These are phyloP conservation scores for Penicillium robsamsonii DNA, from an alignment of 495 filamentous ascomycete species.

Conservation along the genomic window DNA sequence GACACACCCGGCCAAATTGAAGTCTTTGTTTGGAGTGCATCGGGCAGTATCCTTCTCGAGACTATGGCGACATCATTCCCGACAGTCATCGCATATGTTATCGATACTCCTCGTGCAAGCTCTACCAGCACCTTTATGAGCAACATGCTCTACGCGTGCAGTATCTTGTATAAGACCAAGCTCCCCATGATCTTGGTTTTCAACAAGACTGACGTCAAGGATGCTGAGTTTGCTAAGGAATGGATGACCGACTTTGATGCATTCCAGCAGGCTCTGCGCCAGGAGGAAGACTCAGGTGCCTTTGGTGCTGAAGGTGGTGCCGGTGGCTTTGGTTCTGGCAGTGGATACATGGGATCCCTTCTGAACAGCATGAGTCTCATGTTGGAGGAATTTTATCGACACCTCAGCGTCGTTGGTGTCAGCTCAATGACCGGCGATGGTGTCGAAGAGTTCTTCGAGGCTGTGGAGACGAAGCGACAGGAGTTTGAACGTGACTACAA, in stretches of 20 bases:
- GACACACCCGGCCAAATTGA: conserved; percentile 98
- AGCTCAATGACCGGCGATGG: conserved; percentile 91
- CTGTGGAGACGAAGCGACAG: conserved; percentile 77
- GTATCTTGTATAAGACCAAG: conserved; percentile 97
- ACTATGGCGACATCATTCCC: conserved; percentile 90
- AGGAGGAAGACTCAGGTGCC: conserved; percentile 74
- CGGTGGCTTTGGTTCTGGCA: conserved; percentile 62
- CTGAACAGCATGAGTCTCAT: conserved; percentile 97
- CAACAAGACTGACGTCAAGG: conserved; percentile 96
- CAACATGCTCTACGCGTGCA: conserved; percentile 99
- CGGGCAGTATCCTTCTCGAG: conserved; percentile 88
- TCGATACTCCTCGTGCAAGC: conserved; percentile 90
- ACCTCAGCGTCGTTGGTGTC: conserved; percentile 87
- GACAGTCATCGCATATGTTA: conserved; percentile 94
- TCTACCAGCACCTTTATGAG: conserved; percentile 97
- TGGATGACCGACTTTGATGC: conserved; percentile 99
- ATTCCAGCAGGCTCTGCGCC: conserved; percentile 80
- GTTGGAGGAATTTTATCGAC: conserved; percentile 95
- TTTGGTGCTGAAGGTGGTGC: conserved; percentile 71
- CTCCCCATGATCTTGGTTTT: conserved; percentile 98
- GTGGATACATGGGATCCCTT: conserved; percentile 95
- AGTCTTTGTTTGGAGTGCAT: conserved; percentile 96
- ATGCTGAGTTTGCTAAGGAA: conserved; percentile 88
- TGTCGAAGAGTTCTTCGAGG: conserved; percentile 87
- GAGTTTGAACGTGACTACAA: conserved; percentile 92